phyloP scores from a whole-genome alignment of 768 basidiomycete species.

The Punctularia strigosozonata region DNA sequence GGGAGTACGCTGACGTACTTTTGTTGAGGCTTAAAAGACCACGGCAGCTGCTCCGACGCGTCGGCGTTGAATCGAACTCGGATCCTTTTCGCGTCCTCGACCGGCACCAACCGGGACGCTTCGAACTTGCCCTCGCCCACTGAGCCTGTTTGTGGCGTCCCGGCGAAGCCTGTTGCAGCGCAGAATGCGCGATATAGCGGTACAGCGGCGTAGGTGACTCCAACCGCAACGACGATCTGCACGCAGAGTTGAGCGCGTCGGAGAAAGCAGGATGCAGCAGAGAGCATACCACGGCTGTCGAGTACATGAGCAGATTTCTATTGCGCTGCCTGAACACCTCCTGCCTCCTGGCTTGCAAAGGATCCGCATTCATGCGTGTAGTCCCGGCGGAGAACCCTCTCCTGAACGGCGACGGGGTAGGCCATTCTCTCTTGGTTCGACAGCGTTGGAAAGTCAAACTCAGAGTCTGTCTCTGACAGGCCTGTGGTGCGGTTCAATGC shows the following conservation, averaged over 20 bases:
- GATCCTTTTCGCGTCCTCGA: constrained; percentile 59
- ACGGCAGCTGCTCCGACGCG: constrained; percentile 77
- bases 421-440: too few relatives aligned
- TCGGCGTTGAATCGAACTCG: constrained; percentile 97
- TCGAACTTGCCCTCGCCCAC: constrained; percentile 78
- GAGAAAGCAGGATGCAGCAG: background rate
- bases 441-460: too few relatives aligned
- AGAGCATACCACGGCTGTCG: constrained; percentile 61
- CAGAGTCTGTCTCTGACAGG: too few relatives aligned
- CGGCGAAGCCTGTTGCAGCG: constrained; percentile 92
- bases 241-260: constrained; percentile 1
- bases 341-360: too few relatives aligned
- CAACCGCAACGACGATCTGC: constrained; percentile 69
- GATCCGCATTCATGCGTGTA: too few relatives aligned
- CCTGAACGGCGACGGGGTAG: too few relatives aligned
- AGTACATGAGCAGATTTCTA: constrained; percentile 73
- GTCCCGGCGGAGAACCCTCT: too few relatives aligned
- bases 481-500: too few relatives aligned
- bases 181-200: constrained; percentile 98
- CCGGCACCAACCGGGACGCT: constrained; percentile 73
- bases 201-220: constrained; percentile 93
- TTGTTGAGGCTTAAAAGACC: constrained; percentile 88
- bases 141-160: constrained; percentile 87
- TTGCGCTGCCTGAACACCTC: constrained; percentile 47
- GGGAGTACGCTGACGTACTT: constrained; percentile 83